A percentile compares a stretch with the other conserved stretches of the same genome.
phyloP scores from a whole-genome alignment of 306 rosid genomes.

The Crotalaria pallida region DNA sequence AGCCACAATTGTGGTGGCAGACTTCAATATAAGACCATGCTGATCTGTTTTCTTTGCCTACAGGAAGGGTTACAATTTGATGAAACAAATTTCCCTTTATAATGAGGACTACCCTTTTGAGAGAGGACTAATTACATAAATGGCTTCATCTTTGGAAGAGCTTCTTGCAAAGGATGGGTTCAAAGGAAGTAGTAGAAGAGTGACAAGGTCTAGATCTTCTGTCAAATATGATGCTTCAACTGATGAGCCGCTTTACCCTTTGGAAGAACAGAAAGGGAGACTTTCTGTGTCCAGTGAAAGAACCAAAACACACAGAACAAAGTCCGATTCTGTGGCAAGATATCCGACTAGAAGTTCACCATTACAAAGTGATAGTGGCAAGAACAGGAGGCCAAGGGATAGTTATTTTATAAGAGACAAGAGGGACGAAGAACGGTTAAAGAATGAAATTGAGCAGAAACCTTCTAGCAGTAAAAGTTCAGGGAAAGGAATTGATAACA shows the following conservation, averaged over 20 bases:
- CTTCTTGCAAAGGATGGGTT: conserved; percentile 83
- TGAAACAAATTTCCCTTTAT: not conserved
- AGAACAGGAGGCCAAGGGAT: conserved; percentile 1
- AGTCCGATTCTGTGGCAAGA: conserved; percentile 23
- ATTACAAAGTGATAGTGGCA: not conserved
- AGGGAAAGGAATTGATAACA: not conserved
- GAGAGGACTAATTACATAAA: conserved; percentile 18
- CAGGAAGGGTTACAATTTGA: not conserved
- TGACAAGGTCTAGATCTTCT: conserved; percentile 45
- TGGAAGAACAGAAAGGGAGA: conserved; percentile 14
- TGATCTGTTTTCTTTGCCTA: not conserved
- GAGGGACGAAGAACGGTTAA: conserved; percentile 8
- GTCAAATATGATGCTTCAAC: conserved; percentile 32
- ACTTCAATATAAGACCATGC: no score
- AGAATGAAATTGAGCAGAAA: conserved; percentile 12
- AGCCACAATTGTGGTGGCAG: no score
- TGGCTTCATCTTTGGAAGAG: conserved; percentile 78
- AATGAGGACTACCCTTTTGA: not conserved
- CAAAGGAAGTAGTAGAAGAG: conserved; percentile 45
- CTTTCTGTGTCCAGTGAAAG: conserved; percentile 28
- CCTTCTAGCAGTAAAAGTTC: not conserved
- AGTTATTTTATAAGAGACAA: not conserved
- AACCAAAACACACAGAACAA: conserved; percentile 23
- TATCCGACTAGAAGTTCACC: not conserved
- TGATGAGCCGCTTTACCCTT: conserved; percentile 25